Conservation (phyloP, 192 early-diverging fungal species). For the Coemansia sp. region DNA sequence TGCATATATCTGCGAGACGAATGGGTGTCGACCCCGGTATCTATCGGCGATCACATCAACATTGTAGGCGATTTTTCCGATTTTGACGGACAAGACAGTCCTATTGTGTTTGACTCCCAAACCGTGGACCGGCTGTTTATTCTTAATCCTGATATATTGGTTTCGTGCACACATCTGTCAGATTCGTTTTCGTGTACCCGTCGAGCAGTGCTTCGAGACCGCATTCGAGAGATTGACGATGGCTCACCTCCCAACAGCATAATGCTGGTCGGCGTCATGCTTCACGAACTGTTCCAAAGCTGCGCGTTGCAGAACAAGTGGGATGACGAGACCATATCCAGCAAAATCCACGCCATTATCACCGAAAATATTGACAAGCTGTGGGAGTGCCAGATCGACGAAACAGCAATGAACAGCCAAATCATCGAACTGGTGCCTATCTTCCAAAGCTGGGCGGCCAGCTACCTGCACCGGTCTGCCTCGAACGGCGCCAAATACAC, state of each 20-base stretch:
- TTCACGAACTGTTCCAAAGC: conserved; percentile 81
- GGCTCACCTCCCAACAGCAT: conserved; percentile 57
- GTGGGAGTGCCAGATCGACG: conserved; percentile 69
- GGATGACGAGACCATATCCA: conserved; percentile 51
- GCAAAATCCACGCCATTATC: conserved; percentile 58
- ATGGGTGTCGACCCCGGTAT: conserved; percentile 64
- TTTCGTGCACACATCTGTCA: conserved; percentile 74
- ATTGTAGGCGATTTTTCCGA: conserved; percentile 33
- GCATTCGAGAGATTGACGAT: conserved; percentile 53
- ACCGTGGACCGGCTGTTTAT: conserved; percentile 60
- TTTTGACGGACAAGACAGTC: background rate
- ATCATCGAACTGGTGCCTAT: conserved; percentile 59
- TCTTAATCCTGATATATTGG: conserved; percentile 79
- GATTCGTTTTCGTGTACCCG: conserved; percentile 79
- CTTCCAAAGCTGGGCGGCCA: conserved; percentile 58
- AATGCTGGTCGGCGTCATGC: conserved; percentile 76
- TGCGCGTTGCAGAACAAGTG: conserved; percentile 65
- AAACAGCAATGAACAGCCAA: conserved; percentile 54
- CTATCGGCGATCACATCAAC: conserved; percentile 66
- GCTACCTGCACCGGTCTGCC: conserved; percentile 40
- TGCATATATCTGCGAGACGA: conserved; percentile 64
- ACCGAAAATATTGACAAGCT: conserved; percentile 62
- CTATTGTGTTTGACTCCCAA: conserved; percentile 61
- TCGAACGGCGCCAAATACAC: conserved; percentile 20
- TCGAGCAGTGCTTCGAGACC: conserved; percentile 73